phyloP scores from a whole-genome alignment of 305 asterid genomes.

The Euphrasia arctica region DNA sequence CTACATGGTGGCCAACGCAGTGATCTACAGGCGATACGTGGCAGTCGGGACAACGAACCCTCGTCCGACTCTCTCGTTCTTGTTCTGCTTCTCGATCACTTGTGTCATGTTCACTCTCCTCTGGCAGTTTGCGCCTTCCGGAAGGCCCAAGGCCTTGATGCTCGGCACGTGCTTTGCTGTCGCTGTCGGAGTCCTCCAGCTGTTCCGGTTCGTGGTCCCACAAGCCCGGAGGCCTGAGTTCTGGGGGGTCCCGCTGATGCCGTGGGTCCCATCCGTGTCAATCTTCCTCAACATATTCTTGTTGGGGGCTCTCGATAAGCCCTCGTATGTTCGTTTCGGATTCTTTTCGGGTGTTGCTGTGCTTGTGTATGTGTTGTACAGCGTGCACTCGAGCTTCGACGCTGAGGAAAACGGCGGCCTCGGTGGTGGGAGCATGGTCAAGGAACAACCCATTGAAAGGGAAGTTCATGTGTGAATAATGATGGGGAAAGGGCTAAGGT shows the following conservation, averaged over 20 bases:
- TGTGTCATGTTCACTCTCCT: constrained; percentile 58
- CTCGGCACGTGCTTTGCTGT: constrained; percentile 67
- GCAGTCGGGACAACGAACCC: constrained; percentile 56
- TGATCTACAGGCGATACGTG: constrained; percentile 79
- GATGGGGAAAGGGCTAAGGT: no score
- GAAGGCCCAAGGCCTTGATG: constrained; percentile 65
- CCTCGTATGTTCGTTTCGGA: constrained; percentile 74
- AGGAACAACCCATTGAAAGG: no score
- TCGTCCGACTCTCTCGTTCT: constrained; percentile 75
- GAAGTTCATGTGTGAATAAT: no score
- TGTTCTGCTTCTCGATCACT: constrained; percentile 60
- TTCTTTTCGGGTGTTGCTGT: constrained; percentile 65
- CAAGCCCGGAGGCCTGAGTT: constrained; percentile 80
- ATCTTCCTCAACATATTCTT: constrained; percentile 87
- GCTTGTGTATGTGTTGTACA: constrained; percentile 64
- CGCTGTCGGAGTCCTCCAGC: constrained; percentile 49
- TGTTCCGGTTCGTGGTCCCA: constrained; percentile 66
- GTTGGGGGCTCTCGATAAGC: constrained; percentile 65
- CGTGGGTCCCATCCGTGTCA: constrained; percentile 91
- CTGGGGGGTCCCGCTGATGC: constrained; percentile 98
- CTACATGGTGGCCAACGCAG: constrained; percentile 96
- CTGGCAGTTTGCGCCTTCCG: constrained; percentile 73
- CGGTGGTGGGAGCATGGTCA: no score
- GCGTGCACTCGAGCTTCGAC: constrained; percentile 95
- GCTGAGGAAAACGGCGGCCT: constrained; percentile 71